Base-by-base conservation (phyloP, 495 filamentous ascomycete genomes). In the Lepraria neglecta region DNA sequence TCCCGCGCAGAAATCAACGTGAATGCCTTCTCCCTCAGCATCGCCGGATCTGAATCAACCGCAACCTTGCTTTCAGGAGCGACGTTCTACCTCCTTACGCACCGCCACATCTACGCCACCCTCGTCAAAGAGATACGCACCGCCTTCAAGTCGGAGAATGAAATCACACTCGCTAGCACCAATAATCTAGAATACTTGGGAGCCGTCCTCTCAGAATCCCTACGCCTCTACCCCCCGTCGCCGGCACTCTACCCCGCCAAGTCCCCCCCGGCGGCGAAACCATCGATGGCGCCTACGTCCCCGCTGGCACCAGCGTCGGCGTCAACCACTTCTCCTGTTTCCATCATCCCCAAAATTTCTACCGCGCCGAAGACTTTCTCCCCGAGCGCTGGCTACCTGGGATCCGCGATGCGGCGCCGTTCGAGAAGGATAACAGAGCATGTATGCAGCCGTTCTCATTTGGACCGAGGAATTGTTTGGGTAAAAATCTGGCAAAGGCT, bases 171-270 rank as follows among this genome's bases (percentile, higher is more conserved):
- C 11, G 66, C 72, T 21, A 80, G 86, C 68, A 74, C 73, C 27
- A 82, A 82, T 67, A 74, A 75, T 57, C 72, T 85, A 11, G 70
- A 78, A 0, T 88, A 87, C 71, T 73, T 88, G 44, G 78, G 81
- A 56, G 85, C 85, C 0, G 84, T 81, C 60, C 77, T 89, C 56
- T 85, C 84, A 67, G 86, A 89, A 71, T 76, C 81, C 6, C 78
- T 87, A 68, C 80, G 85, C 45, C 64, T 86, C 15, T 78, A 84
- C 10, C 84, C 87, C 1, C 78, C 86, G 78, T 82, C 10, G 78
- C 80, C 2, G 63, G 83, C 3, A 73, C 81, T 58, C 76, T 83
- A 27, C 74, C 80, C 14, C 76, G 84, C 0, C 65, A 78, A 5
- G 79, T 75, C 12, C 73, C 73, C 15, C 48, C 58, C 6, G 63